phyloP scores from a whole-genome alignment of 1,139 yeast genomes.

The Blastobotrys ciferrii region DNA sequence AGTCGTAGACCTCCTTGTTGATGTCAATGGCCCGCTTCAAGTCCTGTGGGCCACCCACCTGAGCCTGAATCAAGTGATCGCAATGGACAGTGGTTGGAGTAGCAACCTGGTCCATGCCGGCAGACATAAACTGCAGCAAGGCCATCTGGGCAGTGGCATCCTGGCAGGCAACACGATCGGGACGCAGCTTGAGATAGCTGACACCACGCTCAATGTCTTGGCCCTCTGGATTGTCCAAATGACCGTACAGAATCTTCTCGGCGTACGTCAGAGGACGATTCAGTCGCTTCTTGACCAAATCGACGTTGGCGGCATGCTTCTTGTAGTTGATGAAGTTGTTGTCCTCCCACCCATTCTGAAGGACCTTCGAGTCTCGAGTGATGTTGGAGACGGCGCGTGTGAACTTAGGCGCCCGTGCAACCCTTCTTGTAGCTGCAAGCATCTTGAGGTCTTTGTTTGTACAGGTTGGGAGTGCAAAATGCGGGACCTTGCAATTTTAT shows the following conservation, averaged over 20 bases:
- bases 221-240: constrained; percentile 82
- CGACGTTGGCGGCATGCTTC: constrained; percentile 81
- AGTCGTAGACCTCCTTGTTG: constrained; percentile 91
- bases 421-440: too few species aligned
- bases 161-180: constrained; percentile 99
- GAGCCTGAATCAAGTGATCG: constrained; percentile 95
- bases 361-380: constrained; percentile 88
- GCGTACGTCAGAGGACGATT: constrained; percentile 82
- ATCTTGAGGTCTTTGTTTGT: too few species aligned
- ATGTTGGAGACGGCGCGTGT: constrained; percentile 47
- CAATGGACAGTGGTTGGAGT: constrained; percentile 97
- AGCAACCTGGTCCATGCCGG: constrained; percentile 79
- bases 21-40: constrained; percentile 71
- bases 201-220: constrained; percentile 65
- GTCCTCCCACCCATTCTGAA: too few species aligned
- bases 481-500: too few species aligned
- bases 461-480: too few species aligned
- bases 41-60: constrained; percentile 83
- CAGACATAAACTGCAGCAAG: constrained; percentile 90
- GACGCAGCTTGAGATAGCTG: constrained; percentile 82
- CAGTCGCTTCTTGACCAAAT: constrained; percentile 67
- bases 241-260: constrained; percentile 91
- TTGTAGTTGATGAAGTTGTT: constrained; percentile 52
- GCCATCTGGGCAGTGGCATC: constrained; percentile 99
- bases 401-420: too few species aligned